Conservation (phyloP, 495 filamentous ascomycete genomes). For the Xylaria flabelliformis region DNA sequence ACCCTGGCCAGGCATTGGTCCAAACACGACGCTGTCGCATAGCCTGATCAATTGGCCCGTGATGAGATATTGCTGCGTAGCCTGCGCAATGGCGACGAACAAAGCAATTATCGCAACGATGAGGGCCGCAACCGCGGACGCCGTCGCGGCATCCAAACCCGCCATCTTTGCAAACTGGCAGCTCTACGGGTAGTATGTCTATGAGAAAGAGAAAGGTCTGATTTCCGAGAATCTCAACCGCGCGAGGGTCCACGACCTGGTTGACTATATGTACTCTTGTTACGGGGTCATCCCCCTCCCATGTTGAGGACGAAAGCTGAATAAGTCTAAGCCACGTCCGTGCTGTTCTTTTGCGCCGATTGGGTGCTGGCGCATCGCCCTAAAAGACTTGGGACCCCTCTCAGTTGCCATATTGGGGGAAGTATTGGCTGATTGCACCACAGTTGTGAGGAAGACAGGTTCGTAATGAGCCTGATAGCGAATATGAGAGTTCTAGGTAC, state of each 20-base stretch:
- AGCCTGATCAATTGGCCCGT: conserved; percentile 6
- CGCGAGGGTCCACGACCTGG: background rate
- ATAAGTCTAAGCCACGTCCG: background rate
- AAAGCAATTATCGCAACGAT: conserved; percentile 11
- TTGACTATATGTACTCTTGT: background rate
- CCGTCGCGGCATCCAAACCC: background rate
- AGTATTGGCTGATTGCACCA: background rate
- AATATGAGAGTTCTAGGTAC: background rate
- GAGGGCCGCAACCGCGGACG: conserved; percentile 10
- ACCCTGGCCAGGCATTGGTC: conserved; percentile 17
- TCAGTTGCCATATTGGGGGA: background rate
- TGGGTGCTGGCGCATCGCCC: background rate
- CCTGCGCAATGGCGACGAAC: conserved; percentile 2
- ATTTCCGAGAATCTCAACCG: background rate
- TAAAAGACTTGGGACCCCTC: background rate
- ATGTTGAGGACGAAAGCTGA: background rate
- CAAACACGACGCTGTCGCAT: conserved; percentile 12
- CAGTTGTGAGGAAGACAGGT: background rate
- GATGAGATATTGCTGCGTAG: conserved; percentile 19
- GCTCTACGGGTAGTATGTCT: background rate
- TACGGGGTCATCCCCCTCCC: background rate
- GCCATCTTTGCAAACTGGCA: background rate
- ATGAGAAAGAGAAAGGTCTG: background rate
- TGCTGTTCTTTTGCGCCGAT: background rate
- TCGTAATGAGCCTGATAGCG: background rate